Percentiles rank a stretch among this genome's conserved stretches.
phyloP scores from a whole-genome alignment of 2,329 filamentous ascomycete genomes.

The Ambrosiella cleistominuta region DNA sequence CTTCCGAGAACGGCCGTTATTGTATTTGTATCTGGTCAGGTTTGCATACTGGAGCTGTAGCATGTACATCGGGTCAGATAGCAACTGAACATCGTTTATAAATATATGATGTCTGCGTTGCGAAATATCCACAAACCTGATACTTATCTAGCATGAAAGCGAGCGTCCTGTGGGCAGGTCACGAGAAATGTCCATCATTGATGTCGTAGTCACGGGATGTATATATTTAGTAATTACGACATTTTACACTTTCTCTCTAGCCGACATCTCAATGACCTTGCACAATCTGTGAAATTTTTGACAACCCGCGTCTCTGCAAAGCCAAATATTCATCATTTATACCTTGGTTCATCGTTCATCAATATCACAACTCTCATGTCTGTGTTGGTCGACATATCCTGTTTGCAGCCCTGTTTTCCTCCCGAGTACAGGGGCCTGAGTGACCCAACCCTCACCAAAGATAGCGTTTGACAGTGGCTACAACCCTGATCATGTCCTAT shows the following conservation, averaged over 20 bases:
- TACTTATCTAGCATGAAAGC: not conserved
- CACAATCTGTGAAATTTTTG: too few species aligned
- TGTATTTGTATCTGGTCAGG: not conserved
- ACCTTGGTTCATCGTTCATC: too few species aligned
- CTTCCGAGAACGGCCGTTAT: not conserved
- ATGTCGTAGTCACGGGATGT: not conserved
- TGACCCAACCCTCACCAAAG: not conserved
- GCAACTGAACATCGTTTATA: not conserved
- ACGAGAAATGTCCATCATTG: not conserved
- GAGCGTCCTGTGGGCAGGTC: not conserved
- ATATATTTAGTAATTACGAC: not conserved
- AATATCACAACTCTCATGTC: not conserved
- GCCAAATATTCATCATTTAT: too few species aligned
- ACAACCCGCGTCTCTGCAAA: too few species aligned
- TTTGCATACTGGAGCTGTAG: too few species aligned
- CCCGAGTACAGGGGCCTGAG: not conserved
- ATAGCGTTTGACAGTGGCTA: not conserved
- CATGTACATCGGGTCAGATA: not conserved
- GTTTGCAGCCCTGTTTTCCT: not conserved
- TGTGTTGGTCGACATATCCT: not conserved
- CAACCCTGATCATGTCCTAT: not conserved
- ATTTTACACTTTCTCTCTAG: too few species aligned
- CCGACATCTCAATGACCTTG: too few species aligned
- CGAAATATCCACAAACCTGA: not conserved
- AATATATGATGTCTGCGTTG: not conserved